Evolutionary conservation across 2,329 filamentous ascomycete species (phyloP), one percentile per base, ranked within the genome.

Genomic region (Trichoderma sp.): DNA sequence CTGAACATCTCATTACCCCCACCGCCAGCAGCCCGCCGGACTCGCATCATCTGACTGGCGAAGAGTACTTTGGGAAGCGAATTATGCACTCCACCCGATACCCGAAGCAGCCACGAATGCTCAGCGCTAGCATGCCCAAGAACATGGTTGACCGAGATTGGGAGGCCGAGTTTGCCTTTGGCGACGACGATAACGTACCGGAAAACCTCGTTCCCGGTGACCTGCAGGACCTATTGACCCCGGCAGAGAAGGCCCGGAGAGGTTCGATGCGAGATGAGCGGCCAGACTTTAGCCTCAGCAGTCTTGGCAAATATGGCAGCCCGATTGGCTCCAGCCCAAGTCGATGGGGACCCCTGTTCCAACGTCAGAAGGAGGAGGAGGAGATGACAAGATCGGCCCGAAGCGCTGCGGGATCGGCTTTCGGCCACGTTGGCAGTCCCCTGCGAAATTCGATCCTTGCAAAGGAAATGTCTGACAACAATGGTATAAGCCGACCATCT

Each of bases 181-280:
- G 83, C 74, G 93, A 97, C 78, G 94, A 97, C 52, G 80, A 81
- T 68, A 80, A 79, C 49, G 73, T 78, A 5, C 80, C 80, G 31
- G 80, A 81, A 65, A 81, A 81, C 59, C 92, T 96, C 75, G 85
- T 98, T 11, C 96, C 95, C 0, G 91, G 87, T 71, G 86, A 88
- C 69, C 81, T 91, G 43, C 88, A 89, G 73, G 89, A 91, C 70
- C 82, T 91, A 16, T 79, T 91, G 73, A 91, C 89, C 4, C 88
- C 89, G 1, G 87, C 88, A 16, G 89, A 91, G 75, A 90, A 91
- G 77, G 89, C 88, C 13, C 83, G 89, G 13, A 82, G 89, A 60
- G 88, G 88, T 14, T 91, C 89, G 1, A 80, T 86, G 71, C 83
- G 85, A 62, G 84, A 81, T 64, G 87, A 88, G 57, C 49, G 68